Evolutionary conservation across 2,329 filamentous ascomycete species (phyloP), one percentile per base, ranked within the genome.

Genomic region (Zymoseptoria brevis): DNA sequence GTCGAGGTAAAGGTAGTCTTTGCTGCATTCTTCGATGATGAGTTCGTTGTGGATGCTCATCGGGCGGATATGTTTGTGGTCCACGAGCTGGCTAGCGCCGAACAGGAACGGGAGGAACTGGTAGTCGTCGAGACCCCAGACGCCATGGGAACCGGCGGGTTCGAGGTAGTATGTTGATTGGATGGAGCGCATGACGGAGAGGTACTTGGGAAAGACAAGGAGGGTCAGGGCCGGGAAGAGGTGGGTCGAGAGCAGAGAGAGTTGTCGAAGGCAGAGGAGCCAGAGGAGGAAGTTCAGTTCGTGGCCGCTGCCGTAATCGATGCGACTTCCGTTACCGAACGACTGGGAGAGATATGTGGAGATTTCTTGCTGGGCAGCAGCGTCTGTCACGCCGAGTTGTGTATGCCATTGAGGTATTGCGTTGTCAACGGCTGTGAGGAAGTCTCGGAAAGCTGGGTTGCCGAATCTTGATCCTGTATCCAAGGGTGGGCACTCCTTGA

Each of bases 111-210:
- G 79, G 2, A 80, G 73, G 72, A 81, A 81, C 8, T 86, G 92
- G 75, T 99, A 93, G 73, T 99, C 94, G 72, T 99, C 94, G n/a
- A 99, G 81, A 19, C 94, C 94, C 94, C 94, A 99, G 19, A 99
- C 94, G 2, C 94, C 94, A 71, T 97, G 94, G 19, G 75, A 78
- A 54, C 79, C 79, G 0, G 79, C 79, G 1, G 94, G 94, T 71
- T 99, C 94, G 55, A 99, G 86, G 71, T 99, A 99, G 76, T 99
- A 99, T 2, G 90, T 90, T 63, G 85, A 86, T 74, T 99, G 94
- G 16, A 97, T 82, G 22, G 83, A 80, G 57, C 92, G 90, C 91
- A 97, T 96, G 58, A 97, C 80, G 54, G 79, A 76, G 52, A 99
- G 83, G 72, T 99, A 99, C 56, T 85, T 84, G 30, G 84, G 80